Base-by-base conservation (phyloP, 768 basidiomycete genomes). In the Kondoa malvinella region DNA sequence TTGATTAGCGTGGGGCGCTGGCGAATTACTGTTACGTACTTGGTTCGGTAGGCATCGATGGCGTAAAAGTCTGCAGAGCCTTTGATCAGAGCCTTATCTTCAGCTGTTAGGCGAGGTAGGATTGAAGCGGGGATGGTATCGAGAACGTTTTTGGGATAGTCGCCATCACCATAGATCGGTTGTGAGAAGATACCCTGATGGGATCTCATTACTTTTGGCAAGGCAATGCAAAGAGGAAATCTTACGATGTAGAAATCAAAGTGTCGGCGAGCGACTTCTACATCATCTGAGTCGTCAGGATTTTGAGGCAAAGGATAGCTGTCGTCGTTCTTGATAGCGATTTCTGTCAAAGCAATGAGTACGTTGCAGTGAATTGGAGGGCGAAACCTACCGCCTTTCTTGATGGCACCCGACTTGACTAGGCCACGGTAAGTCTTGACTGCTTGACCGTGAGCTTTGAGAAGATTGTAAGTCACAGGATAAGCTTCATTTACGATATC, bases 241-340 rank as follows among this genome's bases (percentile, higher is more conserved):
- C n/a, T 75, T 3, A 82, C 82, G 61, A 83, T 80, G 14, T 77
- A 79, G 74, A 83, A 82, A 4, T 81, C 80, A 4, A 78, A 79
- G 70, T 82, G 82, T 2, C 82, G 79, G 69, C 82, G 80, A 0
- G 80, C 80, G 0, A 81, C 81, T 40, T 75, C 74, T 0, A 73
- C 62, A 67, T 83, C 82, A 27, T 81, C 81, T 0, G 40, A 17
- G 50, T 68, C 67, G 15, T 65, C 69, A 2, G 31, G n/a, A 34
- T 68, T 32, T 25, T 25, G n/a, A 25, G 63, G 63, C 4, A 64
- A 15, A 12, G 31, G 34, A 26, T 40, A 31, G 16, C 16, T 81
- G 71, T 82, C 81, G 69, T 82, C 81, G 68, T 80, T 82, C 73
- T 83, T 83, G 74, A 82, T 80, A 0, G 81, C 77, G 31, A 83